Conservation (phyloP, 805 yeast species). For the Helenozyma baotianmanensis region DNA sequence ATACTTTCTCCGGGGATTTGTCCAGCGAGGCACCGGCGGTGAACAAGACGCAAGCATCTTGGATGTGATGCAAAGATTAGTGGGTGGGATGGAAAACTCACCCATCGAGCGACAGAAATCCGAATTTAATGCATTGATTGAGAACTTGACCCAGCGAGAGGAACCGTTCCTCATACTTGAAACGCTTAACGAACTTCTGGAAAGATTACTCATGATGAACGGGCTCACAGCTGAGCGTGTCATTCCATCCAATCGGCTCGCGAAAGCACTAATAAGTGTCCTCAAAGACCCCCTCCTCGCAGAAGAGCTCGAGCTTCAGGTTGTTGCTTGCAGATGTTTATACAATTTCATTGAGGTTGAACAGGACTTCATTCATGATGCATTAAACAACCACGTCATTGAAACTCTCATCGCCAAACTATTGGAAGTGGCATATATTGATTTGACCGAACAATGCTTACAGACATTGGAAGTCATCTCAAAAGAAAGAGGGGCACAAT, state of each 20-base stretch:
- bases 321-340: slow-evolving; percentile 79
- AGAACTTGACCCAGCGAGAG: slow-evolving; percentile 39
- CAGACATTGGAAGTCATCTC: slow-evolving; percentile 70
- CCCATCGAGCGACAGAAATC: slow-evolving; percentile 9
- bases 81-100: slow-evolving; percentile 26
- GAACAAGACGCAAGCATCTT: slow-evolving; percentile 17
- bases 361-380: slow-evolving; percentile 56
- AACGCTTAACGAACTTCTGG: slow-evolving; percentile 60
- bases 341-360: slow-evolving; percentile 76
- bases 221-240: slow-evolving; percentile 56
- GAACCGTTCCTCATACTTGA: slow-evolving; percentile 63
- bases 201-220: slow-evolving; percentile 64
- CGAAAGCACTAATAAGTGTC: slow-evolving; percentile 51
- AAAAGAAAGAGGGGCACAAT: slow-evolving; percentile 44
- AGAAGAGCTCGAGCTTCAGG: slow-evolving; percentile 72
- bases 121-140: slow-evolving; percentile 33
- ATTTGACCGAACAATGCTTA: slow-evolving; percentile 85
- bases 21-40: slow-evolving; percentile 4
- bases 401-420: slow-evolving; percentile 63
- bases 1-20: slow-evolving; percentile 6
- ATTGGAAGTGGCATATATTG: slow-evolving; percentile 75
- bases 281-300: slow-evolving; percentile 53
- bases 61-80: slow-evolving; percentile 31
- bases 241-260: slow-evolving; percentile 56
- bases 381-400: slow-evolving; percentile 62